Conservation (phyloP, 2,329 filamentous ascomycete genomes). For the Fusarium sacchari region DNA sequence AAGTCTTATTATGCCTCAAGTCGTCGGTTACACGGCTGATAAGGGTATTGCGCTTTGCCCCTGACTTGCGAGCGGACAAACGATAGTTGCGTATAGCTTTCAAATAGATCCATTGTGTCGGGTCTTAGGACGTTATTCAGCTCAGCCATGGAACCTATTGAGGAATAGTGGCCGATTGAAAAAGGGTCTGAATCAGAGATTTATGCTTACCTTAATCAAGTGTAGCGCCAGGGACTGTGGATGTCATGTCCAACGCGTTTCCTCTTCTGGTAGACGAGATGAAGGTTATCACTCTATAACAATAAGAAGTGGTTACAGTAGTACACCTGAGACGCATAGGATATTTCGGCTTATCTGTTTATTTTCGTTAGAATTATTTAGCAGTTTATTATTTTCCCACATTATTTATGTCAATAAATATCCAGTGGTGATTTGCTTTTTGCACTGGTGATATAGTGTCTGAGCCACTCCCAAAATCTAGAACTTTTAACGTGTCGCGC, state of each 20-base stretch:
- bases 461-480: not conserved
- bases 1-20: not conserved
- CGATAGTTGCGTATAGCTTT: not conserved
- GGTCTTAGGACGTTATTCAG: not conserved
- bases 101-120: not conserved
- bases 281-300: not conserved
- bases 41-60: not conserved
- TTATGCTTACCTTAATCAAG: not conserved
- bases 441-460: rapidly evolving
- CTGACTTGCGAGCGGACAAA: not conserved
- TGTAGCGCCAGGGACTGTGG: not conserved
- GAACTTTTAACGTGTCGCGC: not conserved
- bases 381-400: rapidly evolving
- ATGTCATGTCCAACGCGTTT: not conserved
- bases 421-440: too few relatives aligned
- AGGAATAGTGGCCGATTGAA: not conserved
- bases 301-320: too few relatives aligned
- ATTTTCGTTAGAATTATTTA: rapidly evolving
- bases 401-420: rapidly evolving
- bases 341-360: rapidly evolving
- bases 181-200: not conserved
- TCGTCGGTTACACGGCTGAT: not conserved
- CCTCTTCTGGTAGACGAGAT: not conserved
- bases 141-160: not conserved
- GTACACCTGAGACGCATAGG: rapidly evolving